Evolutionary conservation across 1,284 basidiomycete genomes (phyloP).

Genomic region (Golubevia pallescens): DNA sequence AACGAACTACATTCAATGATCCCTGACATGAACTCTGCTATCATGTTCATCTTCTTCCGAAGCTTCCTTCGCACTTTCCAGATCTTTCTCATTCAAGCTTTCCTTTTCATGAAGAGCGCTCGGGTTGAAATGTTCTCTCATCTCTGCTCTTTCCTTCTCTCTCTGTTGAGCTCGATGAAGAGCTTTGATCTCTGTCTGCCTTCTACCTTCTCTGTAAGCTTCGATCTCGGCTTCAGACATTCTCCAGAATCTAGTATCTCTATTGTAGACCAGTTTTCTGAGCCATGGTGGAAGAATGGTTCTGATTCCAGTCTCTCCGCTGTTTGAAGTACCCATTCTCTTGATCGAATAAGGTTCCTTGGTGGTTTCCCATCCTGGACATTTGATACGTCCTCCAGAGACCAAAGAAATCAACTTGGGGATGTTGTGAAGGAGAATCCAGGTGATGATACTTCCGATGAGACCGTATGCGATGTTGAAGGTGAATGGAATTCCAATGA

Average conservation of each 20-base stretch:
- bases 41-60: no score
- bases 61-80: no score
- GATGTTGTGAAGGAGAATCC: conserved; percentile 76
- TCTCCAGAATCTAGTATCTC: conserved; percentile 49
- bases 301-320: conserved; percentile 18
- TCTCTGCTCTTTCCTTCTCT: conserved; percentile 25
- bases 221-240: conserved; percentile 53
- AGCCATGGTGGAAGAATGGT: conserved; percentile 55
- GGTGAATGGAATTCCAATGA: conserved; percentile 38
- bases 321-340: conserved; percentile 1
- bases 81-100: background rate
- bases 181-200: conserved; percentile 32
- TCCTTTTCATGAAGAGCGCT: background rate
- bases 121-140: conserved; percentile 1
- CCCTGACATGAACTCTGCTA: no score
- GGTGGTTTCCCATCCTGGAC: conserved; percentile 71
- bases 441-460: conserved; percentile 78
- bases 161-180: conserved; percentile 33
- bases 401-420: conserved; percentile 71
- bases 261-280: conserved; percentile 41
- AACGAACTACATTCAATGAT: no score
- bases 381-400: conserved; percentile 72
- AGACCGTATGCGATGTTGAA: conserved; percentile 85
- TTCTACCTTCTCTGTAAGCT: conserved; percentile 46
- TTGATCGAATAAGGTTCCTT: conserved; percentile 45